Evolutionary conservation across 768 basidiomycete species (phyloP).

Genomic region (Rhodotorula diobovata): DNA sequence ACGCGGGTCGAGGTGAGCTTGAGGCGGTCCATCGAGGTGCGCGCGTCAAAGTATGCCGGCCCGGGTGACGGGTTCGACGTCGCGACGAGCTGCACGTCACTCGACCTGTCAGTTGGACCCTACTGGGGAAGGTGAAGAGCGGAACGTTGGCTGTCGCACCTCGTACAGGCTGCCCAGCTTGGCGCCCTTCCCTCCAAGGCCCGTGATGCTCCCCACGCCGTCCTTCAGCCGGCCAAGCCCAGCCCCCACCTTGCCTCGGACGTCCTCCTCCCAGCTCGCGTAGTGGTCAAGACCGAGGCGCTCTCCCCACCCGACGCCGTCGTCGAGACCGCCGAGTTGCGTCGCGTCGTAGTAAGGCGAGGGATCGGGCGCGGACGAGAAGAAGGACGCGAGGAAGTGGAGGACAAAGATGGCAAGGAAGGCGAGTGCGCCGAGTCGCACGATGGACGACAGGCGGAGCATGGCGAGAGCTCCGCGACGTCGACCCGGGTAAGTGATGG

Average conservation of each 20-base stretch:
- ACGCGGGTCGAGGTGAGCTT: slow-evolving; percentile 39
- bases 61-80: slow-evolving; percentile 34
- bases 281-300: slow-evolving; percentile 36
- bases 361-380: neutral
- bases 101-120: too few relatives aligned
- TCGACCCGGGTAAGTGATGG: neutral
- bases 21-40: slow-evolving; percentile 38
- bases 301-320: slow-evolving; percentile 24
- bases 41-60: slow-evolving; percentile 37
- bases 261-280: slow-evolving; percentile 34
- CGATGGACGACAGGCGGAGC: slow-evolving; percentile 17
- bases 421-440: slow-evolving; percentile 6
- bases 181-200: slow-evolving; percentile 5
- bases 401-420: slow-evolving; percentile 16
- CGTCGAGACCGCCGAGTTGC: neutral
- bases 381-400: slow-evolving; percentile 32
- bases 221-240: slow-evolving; percentile 16
- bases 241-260: slow-evolving; percentile 18
- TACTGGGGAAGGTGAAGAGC: neutral
- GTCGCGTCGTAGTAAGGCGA: slow-evolving; percentile 17
- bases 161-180: slow-evolving; percentile 36
- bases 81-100: slow-evolving; percentile 19
- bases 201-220: slow-evolving; percentile 26
- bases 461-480: neutral
- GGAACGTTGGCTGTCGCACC: slow-evolving; percentile 10